Conservation (phyloP, 2,329 filamentous ascomycete genomes). For the Leptographium lundbergii region DNA sequence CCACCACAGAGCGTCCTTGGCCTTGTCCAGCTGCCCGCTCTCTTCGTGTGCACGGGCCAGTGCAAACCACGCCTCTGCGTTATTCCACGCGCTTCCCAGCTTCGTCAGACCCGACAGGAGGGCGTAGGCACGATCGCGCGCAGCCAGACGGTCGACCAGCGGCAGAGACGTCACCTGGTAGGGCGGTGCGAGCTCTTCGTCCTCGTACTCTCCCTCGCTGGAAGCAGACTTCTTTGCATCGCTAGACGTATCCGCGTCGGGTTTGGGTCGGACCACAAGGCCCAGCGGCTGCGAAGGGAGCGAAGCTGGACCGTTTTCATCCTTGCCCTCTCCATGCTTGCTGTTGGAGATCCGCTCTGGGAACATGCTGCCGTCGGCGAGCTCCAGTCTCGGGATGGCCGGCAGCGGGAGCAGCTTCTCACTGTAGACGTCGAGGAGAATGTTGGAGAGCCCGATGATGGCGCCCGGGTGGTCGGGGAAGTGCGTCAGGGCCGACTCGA, state of each 20-base stretch:
- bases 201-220: not conserved
- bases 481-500: slow-evolving; percentile 71
- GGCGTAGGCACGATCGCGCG: slow-evolving; percentile 77
- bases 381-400: slow-evolving; percentile 32
- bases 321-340: not conserved
- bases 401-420: slow-evolving; percentile 50
- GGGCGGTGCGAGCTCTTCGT: slow-evolving; percentile 24
- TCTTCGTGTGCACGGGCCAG: slow-evolving; percentile 81
- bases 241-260: not conserved
- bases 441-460: slow-evolving; percentile 70
- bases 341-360: slow-evolving; percentile 10
- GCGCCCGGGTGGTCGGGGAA: slow-evolving; percentile 68
- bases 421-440: slow-evolving; percentile 76
- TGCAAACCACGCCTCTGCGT: slow-evolving; percentile 84
- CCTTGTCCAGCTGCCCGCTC: slow-evolving; percentile 72
- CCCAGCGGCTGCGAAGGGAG: slow-evolving; percentile 36
- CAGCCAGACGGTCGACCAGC: slow-evolving; percentile 70
- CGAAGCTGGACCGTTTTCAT: not conserved
- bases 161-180: slow-evolving; percentile 52
- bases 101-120: slow-evolving; percentile 75
- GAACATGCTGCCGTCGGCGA: slow-evolving; percentile 19
- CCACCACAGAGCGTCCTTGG: slow-evolving; percentile 93
- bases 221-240: not conserved
- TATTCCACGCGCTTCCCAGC: slow-evolving; percentile 78
- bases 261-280: slow-evolving; percentile 17